Evolutionary conservation across 192 early-diverging fungal species (phyloP).

Genomic region (Phlyctochytrium planicorne): DNA sequence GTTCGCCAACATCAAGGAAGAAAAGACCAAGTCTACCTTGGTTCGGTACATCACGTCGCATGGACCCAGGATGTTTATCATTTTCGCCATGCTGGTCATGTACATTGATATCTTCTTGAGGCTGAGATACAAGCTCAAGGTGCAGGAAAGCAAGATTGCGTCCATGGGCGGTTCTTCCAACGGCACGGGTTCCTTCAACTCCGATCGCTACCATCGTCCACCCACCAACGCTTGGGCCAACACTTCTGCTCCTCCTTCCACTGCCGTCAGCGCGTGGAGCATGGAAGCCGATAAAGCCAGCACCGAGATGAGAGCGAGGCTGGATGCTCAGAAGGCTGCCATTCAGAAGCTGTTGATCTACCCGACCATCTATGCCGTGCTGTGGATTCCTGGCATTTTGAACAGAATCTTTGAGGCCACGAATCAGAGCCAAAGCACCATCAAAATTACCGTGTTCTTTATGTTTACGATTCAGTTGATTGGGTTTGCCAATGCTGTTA

Average conservation of each 20-base stretch:
- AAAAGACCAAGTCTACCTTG: not conserved
- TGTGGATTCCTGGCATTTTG: not conserved
- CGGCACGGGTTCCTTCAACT: too few species aligned
- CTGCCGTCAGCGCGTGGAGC: not conserved
- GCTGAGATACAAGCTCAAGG: not conserved
- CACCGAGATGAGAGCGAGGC: not conserved
- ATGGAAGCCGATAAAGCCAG: not conserved
- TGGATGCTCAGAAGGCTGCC: not conserved
- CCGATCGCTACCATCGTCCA: too few species aligned
- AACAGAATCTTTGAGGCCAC: not conserved
- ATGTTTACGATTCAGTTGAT: not conserved
- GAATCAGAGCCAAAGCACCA: not conserved
- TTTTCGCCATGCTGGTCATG: not conserved
- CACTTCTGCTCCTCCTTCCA: not conserved
- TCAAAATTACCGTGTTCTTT: not conserved
- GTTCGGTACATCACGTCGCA: not conserved
- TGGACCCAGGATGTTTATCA: conserved; percentile 1
- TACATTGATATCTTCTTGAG: not conserved
- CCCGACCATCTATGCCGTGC: not conserved
- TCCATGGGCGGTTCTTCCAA: too few species aligned
- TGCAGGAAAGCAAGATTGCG: too few species aligned
- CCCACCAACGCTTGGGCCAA: too few species aligned
- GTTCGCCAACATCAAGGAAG: not conserved
- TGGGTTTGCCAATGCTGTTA: not conserved
- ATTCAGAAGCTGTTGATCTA: not conserved